A percentile compares a stretch with the other conserved stretches of the same genome.
Evolutionary conservation across 164 flowering plant species (phyloP).

Genomic region (Vitis rupestris): DNA sequence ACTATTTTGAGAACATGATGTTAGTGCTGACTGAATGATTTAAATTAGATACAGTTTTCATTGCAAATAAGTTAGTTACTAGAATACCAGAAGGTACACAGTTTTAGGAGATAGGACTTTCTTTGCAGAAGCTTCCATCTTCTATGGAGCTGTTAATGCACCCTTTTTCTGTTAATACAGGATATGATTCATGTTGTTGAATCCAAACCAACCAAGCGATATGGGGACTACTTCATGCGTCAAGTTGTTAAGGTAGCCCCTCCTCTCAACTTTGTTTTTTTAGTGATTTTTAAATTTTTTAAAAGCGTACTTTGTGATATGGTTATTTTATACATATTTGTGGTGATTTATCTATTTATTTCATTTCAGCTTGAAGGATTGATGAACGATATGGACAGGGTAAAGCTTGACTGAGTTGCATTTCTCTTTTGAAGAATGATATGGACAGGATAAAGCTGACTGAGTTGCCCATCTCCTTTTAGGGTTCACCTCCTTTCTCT

Average conservation of each 20-base stretch:
- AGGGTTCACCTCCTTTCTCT: background rate
- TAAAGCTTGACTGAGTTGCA: constrained; percentile 50
- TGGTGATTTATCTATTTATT: background rate
- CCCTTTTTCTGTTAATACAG: constrained; percentile 35
- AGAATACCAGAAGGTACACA: background rate
- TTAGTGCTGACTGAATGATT: background rate
- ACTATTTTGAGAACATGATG: no score
- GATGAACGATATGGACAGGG: constrained; percentile 68
- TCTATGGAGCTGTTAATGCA: constrained; percentile 2
- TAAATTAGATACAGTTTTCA: background rate
- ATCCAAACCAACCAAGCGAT: constrained; percentile 69
- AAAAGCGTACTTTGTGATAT: no score
- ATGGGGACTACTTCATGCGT: constrained; percentile 88
- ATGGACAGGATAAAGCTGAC: constrained; percentile 72
- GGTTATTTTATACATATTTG: background rate
- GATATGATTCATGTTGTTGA: constrained; percentile 79
- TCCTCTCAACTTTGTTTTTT: background rate
- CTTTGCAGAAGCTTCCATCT: background rate
- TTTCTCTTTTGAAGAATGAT: constrained; percentile 41
- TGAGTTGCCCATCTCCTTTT: constrained; percentile 18
- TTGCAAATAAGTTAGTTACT: background rate
- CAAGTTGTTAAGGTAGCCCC: constrained; percentile 81
- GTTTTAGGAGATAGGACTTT: background rate
- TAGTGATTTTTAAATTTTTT: background rate
- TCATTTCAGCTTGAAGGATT: constrained; percentile 73